These are phyloP conservation scores for Schizosaccharomyces japonicus DNA, from an alignment of 805 yeast species.

Conservation along the genomic window DNA sequence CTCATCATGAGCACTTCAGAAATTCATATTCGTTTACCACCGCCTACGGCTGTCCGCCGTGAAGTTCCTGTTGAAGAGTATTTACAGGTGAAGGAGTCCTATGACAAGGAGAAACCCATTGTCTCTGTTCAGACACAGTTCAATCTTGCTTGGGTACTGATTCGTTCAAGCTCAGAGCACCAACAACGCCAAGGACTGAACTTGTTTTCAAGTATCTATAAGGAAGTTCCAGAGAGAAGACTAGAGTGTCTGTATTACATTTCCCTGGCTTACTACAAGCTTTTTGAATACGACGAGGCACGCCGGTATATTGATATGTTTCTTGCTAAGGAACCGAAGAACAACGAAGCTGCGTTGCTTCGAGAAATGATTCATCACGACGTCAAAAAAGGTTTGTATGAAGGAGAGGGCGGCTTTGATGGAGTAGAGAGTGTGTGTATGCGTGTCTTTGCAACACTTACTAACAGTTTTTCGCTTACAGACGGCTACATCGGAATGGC, in stretches of 20 bases:
- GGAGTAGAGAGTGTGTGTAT: no score
- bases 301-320: conserved; percentile 64
- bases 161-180: conserved; percentile 37
- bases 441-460: no score
- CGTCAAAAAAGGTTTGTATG: conserved; percentile 30
- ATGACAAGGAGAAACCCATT: conserved; percentile 40
- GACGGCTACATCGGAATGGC: conserved; percentile 83
- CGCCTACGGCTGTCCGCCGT: background rate
- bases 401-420: no score
- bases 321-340: conserved; percentile 59
- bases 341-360: conserved; percentile 49
- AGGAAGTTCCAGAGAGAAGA: conserved; percentile 58
- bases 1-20: no score
- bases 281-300: conserved; percentile 70
- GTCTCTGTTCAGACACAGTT: conserved; percentile 67
- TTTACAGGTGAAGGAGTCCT: conserved; percentile 14
- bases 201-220: conserved; percentile 42
- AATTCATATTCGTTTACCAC: background rate
- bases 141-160: conserved; percentile 89
- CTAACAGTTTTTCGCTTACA: conserved; percentile 4
- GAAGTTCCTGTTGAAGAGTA: conserved; percentile 1
- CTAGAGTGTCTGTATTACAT: conserved; percentile 76
- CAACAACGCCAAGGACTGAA: conserved; percentile 64
- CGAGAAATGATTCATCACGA: conserved; percentile 60
- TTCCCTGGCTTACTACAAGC: conserved; percentile 64